These are phyloP conservation scores for Coemansia sp. DNA, from an alignment of 192 early-diverging fungal genomes.

Conservation along the genomic window DNA sequence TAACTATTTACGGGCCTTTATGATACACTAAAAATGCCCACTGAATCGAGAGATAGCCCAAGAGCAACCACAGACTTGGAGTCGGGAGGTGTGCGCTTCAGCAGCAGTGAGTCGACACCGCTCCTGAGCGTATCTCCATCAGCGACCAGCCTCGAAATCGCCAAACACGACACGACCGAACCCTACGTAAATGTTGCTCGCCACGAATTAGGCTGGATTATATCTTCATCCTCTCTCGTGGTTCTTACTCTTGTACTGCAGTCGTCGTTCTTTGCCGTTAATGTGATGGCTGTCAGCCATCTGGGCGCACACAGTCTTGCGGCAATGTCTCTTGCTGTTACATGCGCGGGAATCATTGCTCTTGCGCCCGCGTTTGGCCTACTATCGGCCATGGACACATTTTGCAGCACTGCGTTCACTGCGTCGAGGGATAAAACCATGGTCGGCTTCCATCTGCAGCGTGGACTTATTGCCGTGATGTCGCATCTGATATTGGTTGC, in stretches of 20 bases:
- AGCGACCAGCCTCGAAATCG: neutral
- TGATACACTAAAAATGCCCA: neutral
- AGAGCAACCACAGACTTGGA: neutral
- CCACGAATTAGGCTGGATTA: neutral
- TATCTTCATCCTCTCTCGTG: constrained; percentile 24
- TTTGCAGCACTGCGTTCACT: too few relatives aligned
- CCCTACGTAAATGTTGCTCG: neutral
- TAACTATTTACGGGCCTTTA: neutral
- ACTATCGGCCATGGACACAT: too few relatives aligned
- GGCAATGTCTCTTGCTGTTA: constrained; percentile 55
- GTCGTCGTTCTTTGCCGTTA: constrained; percentile 55
- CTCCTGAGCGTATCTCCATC: neutral
- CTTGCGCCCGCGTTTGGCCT: too few relatives aligned
- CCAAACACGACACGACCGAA: neutral
- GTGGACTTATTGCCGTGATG: too few relatives aligned
- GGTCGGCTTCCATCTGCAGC: too few relatives aligned
- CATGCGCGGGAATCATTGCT: too few relatives aligned
- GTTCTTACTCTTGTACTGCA: constrained; percentile 52
- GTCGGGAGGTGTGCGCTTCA: neutral
- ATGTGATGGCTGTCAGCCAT: constrained; percentile 56
- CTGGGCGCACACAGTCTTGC: constrained; percentile 52
- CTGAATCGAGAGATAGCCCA: neutral
- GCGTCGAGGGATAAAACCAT: too few relatives aligned
- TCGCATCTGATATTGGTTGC: constrained; percentile 53
- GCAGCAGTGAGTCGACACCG: neutral